Evolutionary conservation across 106 monocot species (phyloP).

Genomic region (Cymbidium sinense): DNA sequence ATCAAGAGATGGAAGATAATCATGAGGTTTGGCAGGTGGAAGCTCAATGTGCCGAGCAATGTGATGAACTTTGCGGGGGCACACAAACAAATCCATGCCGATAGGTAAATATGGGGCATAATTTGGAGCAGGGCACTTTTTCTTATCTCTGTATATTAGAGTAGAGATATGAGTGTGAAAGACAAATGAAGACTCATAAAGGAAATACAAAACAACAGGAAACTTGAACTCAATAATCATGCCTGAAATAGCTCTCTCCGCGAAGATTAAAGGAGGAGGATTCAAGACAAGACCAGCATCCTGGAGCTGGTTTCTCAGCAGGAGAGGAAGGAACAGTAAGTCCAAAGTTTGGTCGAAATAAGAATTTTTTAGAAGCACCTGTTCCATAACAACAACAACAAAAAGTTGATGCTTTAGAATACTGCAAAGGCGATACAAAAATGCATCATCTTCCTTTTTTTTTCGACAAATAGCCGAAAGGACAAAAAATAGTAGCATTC

Average conservation of each 20-base stretch:
- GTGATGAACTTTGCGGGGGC: conserved; percentile 54
- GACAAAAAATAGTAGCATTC: too few relatives aligned
- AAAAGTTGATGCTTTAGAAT: neutral
- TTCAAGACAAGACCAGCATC: conserved; percentile 75
- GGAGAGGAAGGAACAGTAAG: conserved; percentile 40
- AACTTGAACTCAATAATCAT: conserved; percentile 16
- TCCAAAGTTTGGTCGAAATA: conserved; percentile 71
- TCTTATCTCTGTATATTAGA: conserved; percentile 42
- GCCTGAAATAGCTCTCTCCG: conserved; percentile 84
- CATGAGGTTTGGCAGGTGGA: conserved; percentile 59
- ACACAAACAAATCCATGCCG: conserved; percentile 52
- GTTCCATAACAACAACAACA: neutral
- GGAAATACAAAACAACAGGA: neutral
- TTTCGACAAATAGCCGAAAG: too few relatives aligned
- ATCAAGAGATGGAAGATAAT: conserved; percentile 73
- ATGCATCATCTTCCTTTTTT: neutral
- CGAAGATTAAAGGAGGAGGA: conserved; percentile 89
- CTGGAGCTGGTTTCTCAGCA: conserved; percentile 42
- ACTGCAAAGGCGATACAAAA: neutral
- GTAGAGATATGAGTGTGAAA: neutral
- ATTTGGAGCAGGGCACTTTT: conserved; percentile 46
- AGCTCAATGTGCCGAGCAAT: conserved; percentile 80
- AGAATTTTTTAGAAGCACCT: conserved; percentile 77
- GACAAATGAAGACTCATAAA: neutral
- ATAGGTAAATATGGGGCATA: conserved; percentile 62